A percentile compares a stretch with the other conserved stretches of the same genome.
Conservation (phyloP, 2,329 filamentous ascomycete genomes). For the Aspergillus brasiliensis region DNA sequence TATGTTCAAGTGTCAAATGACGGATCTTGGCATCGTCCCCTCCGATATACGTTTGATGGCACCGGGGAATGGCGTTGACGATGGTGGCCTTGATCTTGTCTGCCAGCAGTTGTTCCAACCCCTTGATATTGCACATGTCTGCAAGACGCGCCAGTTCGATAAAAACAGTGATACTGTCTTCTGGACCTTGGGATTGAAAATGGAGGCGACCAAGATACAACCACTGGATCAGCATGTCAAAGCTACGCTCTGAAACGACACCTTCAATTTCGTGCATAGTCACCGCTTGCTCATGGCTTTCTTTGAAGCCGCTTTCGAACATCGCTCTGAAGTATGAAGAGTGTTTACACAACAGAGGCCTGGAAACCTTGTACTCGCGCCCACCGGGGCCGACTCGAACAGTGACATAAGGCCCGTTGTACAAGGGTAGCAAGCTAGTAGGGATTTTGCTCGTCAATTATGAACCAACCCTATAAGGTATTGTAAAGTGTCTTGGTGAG, state of each 20-base stretch:
- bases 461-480: too few species aligned
- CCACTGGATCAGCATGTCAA: constrained; percentile 20
- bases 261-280: constrained; percentile 14
- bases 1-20: neutral
- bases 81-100: neutral
- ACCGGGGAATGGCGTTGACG: neutral
- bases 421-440: constrained; percentile 3
- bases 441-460: too few species aligned
- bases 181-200: constrained; percentile 1
- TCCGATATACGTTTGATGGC: neutral
- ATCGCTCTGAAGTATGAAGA: constrained; percentile 17
- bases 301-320: constrained; percentile 15
- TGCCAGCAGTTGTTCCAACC: neutral
- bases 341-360: constrained; percentile 10
- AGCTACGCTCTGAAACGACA: constrained; percentile 9
- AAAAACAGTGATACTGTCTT: constrained; percentile 9
- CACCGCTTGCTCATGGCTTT: constrained; percentile 9
- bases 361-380: constrained; percentile 10
- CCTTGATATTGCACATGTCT: constrained; percentile 13
- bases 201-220: constrained; percentile 12
- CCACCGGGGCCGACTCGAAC: constrained; percentile 6
- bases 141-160: constrained; percentile 18
- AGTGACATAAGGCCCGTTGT: constrained; percentile 14
- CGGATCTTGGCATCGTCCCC: neutral
- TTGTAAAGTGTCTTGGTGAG: too few species aligned